These are phyloP conservation scores for Hypoxylon lenormandii DNA, from an alignment of 495 filamentous ascomycete genomes.

Conservation along the genomic window DNA sequence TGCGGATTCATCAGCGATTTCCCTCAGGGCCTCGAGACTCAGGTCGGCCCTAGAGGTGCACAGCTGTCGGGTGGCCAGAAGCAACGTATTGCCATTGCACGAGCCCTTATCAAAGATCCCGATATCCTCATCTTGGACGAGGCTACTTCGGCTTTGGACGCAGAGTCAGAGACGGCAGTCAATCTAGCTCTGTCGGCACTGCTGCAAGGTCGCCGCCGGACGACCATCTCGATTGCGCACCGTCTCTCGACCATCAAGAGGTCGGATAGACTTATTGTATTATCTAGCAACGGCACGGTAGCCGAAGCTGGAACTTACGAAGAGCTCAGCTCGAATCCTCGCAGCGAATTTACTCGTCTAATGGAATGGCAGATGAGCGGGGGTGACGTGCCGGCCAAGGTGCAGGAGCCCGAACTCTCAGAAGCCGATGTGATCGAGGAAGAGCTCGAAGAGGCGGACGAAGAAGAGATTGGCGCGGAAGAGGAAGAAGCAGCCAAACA, in stretches of 20 bases:
- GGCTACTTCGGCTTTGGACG: constrained; percentile 91
- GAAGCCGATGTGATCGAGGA: constrained; percentile 61
- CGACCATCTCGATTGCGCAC: constrained; percentile 96
- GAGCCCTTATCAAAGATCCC: constrained; percentile 92
- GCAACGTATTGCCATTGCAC: constrained; percentile 95
- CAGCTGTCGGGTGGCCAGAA: constrained; percentile 97
- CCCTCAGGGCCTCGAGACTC: constrained; percentile 93
- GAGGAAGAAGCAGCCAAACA: constrained; percentile 32
- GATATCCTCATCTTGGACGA: constrained; percentile 97
- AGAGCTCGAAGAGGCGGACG: constrained; percentile 54
- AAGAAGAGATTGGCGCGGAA: constrained; percentile 51
- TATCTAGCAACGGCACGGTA: constrained; percentile 83
- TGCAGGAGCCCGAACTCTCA: constrained; percentile 51
- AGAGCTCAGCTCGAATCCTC: constrained; percentile 74
- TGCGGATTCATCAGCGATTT: constrained; percentile 97
- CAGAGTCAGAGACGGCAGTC: constrained; percentile 96
- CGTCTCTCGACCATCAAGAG: constrained; percentile 95
- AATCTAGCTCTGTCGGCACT: constrained; percentile 86
- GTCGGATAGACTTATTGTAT: constrained; percentile 89
- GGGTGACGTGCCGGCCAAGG: constrained; percentile 65
- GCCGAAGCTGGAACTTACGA: constrained; percentile 89
- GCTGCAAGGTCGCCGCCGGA: constrained; percentile 80
- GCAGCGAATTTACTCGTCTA: constrained; percentile 88
- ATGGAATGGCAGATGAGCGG: constrained; percentile 99
- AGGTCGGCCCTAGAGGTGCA: constrained; percentile 89